These are phyloP conservation scores for Plenodomus lindquistii DNA, from an alignment of 2,329 filamentous ascomycete species.

Conservation along the genomic window DNA sequence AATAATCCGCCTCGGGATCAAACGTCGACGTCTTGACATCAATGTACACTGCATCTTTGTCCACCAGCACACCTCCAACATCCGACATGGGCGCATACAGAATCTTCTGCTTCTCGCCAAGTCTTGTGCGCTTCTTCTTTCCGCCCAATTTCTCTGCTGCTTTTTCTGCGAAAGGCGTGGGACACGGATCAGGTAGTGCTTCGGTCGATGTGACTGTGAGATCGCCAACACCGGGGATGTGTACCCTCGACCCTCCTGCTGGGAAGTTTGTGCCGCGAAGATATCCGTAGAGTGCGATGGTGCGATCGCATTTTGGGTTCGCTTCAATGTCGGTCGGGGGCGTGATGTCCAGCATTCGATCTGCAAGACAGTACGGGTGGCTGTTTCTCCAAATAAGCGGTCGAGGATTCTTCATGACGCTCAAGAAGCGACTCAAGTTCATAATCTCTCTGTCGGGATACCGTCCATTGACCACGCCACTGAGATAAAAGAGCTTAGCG, in stretches of 20 bases:
- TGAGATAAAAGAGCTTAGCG: constrained; percentile 95
- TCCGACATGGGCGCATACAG: constrained; percentile 98
- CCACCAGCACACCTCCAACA: constrained; percentile 91
- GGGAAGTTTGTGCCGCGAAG: constrained; percentile 93
- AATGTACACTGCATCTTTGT: constrained; percentile 96
- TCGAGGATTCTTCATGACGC: constrained; percentile 98
- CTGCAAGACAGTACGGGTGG: constrained; percentile 90
- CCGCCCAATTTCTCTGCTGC: constrained; percentile 81
- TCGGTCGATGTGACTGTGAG: constrained; percentile 83
- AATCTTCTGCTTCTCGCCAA: constrained; percentile 97
- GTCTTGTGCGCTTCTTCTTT: constrained; percentile 75
- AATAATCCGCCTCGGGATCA: constrained; percentile 62
- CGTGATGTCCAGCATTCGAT: constrained; percentile 93
- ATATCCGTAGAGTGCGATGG: constrained; percentile 90
- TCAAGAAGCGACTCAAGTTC: constrained; percentile 92
- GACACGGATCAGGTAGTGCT: constrained; percentile 88
- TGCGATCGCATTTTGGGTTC: constrained; percentile 86
- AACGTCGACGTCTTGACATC: constrained; percentile 75
- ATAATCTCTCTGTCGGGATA: constrained; percentile 97
- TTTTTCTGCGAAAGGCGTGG: constrained; percentile 88
- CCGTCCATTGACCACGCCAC: constrained; percentile 92
- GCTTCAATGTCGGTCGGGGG: constrained; percentile 90
- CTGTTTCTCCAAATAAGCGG: constrained; percentile 96
- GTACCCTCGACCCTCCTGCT: constrained; percentile 80
- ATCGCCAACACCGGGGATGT: constrained; percentile 91